Base-by-base conservation (phyloP, 1,284 basidiomycete genomes). In the Blastosporella zonata region DNA sequence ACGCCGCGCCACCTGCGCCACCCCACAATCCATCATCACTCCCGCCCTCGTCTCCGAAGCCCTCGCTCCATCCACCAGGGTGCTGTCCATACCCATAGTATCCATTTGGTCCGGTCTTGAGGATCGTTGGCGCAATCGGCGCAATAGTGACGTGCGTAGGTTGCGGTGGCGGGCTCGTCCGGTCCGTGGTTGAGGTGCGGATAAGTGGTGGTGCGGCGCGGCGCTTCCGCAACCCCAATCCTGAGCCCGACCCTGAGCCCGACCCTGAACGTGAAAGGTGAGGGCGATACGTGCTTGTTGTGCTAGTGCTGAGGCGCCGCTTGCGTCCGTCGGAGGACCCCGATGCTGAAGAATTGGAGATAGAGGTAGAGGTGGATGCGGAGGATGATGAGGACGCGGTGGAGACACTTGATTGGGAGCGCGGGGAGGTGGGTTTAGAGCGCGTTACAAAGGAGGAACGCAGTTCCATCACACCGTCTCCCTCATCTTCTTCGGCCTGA, bases 41-140 rank as follows among this genome's bases (percentile, higher is more conserved):
- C 2, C 50, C 59, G 15, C 57, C 64, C n/a, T 64, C 65, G 25
- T 59, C 59, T 2, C 63, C 67, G 55, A 65, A 67, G 13, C 74
- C 53, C 27, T 59, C 58, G 7, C 42, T 55, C 54, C 58, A 58
- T 9, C 54, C 57, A 13, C 50, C 50, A 23, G 42, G 45, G n/a
- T 50, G 47, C 13, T 46, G 39, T 10, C 50, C 33, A 17, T 34
- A 34, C 33, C 33, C 70, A 47, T 79, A 48, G 36, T 50, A 75
- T 7, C 72, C 77, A 2, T 74, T 67, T 22, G 74, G 77, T 0
- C 74, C 77, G 20, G 90, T 92, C 74, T 98, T 99, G 59, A 99
- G 77, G 38, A 91, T 80, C 1, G 96, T 95, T 0, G 96, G 96
- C 0, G 94, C 89, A 55, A 99, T 95, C 39, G 93, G 89, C 10